Percentiles rank a stretch among this genome's conserved stretches.
Conservation (phyloP, 768 basidiomycete genomes). For the Hericium alpestre region DNA sequence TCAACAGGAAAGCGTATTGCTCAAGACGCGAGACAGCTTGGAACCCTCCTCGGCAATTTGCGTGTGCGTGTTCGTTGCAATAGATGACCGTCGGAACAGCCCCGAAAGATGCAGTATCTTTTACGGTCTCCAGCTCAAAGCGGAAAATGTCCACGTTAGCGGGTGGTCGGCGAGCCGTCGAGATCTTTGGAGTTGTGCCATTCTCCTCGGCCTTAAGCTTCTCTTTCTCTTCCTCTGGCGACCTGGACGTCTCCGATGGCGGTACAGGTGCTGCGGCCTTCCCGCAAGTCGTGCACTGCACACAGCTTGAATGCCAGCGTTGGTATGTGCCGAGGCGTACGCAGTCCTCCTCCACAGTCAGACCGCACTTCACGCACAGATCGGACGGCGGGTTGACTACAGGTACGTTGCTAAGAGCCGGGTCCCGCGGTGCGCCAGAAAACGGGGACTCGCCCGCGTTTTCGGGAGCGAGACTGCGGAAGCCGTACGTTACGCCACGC, state of each 20-base stretch:
- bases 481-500: conserved; percentile 84
- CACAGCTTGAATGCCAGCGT: conserved; percentile 91
- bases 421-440: conserved; percentile 32
- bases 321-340: conserved; percentile 91
- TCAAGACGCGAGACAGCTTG: conserved; percentile 88
- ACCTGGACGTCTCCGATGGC: conserved; percentile 42
- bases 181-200: conserved; percentile 44
- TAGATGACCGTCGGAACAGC: conserved; percentile 63
- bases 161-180: conserved; percentile 61
- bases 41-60: conserved; percentile 65
- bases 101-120: conserved; percentile 61
- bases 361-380: conserved; percentile 78
- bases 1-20: conserved; percentile 94
- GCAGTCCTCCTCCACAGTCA: conserved; percentile 96
- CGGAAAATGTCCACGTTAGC: conserved; percentile 74
- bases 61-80: conserved; percentile 69
- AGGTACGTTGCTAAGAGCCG: conserved; percentile 38
- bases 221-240: conserved; percentile 35
- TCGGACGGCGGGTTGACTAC: conserved; percentile 76
- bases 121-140: conserved; percentile 60
- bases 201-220: conserved; percentile 29
- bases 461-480: conserved; percentile 83
- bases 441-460: conserved; percentile 86
- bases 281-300: conserved; percentile 77
- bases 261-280: conserved; percentile 58